phyloP scores from a whole-genome alignment of 257 asterid species.

The Echium plantagineum region DNA sequence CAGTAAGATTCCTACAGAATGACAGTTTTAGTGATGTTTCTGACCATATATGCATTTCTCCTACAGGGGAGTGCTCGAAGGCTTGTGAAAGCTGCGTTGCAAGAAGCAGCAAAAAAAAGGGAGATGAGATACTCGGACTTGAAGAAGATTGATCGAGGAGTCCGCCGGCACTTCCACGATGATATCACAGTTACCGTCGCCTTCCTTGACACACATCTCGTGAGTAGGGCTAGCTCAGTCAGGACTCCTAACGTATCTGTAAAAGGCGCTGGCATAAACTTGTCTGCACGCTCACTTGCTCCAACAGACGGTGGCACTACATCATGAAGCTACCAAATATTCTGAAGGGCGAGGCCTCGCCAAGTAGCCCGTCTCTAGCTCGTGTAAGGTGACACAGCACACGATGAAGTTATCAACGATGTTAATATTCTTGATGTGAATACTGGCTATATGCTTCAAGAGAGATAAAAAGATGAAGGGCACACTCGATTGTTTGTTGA shows the following conservation, averaged over 20 bases:
- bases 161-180: constrained; percentile 84
- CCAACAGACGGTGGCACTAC: constrained; percentile 12
- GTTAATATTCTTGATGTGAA: too few relatives aligned
- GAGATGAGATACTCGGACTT: constrained; percentile 91
- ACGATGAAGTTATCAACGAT: too few relatives aligned
- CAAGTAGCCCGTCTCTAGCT: too few relatives aligned
- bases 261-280: constrained; percentile 49
- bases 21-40: too few relatives aligned
- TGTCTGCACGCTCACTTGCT: constrained; percentile 41
- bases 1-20: too few relatives aligned
- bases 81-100: constrained; percentile 67
- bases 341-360: too few relatives aligned
- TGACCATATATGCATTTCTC: not conserved
- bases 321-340: not conserved
- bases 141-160: constrained; percentile 81
- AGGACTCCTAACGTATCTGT: constrained; percentile 45
- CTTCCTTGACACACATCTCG: constrained; percentile 59
- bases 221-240: constrained; percentile 57
- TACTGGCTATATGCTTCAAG: too few relatives aligned
- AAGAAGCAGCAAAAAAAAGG: constrained; percentile 83
- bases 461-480: too few relatives aligned
- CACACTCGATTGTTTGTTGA: too few relatives aligned
- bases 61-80: constrained; percentile 77
- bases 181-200: constrained; percentile 70
- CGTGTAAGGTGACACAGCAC: too few relatives aligned